Evolutionary conservation across 2,329 filamentous ascomycete species (phyloP).

Genomic region (Paracoccidioides lutzii): DNA sequence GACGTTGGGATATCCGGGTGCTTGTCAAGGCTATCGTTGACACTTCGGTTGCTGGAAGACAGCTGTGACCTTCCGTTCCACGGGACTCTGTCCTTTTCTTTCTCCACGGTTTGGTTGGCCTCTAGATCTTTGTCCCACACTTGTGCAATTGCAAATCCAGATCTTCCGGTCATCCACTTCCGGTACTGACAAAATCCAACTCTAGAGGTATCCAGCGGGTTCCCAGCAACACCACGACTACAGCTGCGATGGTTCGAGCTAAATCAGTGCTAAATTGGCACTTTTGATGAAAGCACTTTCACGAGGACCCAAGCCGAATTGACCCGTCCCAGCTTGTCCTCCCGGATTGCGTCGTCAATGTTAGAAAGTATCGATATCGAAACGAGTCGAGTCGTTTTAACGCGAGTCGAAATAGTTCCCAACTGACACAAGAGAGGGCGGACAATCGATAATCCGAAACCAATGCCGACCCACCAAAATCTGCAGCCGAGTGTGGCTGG

Average conservation of each 20-base stretch:
- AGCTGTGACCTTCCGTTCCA: not conserved
- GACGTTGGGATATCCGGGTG: no score
- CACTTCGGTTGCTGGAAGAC: not conserved
- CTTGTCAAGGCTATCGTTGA: not conserved
- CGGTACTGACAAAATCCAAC: not conserved
- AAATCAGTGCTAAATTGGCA: not conserved
- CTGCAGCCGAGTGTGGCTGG: not conserved
- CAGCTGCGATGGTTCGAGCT: not conserved
- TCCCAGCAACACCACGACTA: not conserved
- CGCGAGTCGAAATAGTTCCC: not conserved
- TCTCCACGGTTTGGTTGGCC: not conserved
- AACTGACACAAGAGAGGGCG: not conserved
- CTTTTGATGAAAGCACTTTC: not conserved
- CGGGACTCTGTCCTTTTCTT: not conserved
- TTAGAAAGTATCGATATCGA: not conserved
- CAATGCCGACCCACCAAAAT: not conserved
- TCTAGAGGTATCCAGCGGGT: not conserved
- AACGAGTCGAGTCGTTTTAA: not conserved
- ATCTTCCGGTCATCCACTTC: not conserved
- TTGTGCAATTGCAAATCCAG: not conserved
- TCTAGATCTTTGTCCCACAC: not conserved
- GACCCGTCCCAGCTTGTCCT: not conserved
- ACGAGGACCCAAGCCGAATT: not conserved
- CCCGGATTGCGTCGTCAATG: not conserved
- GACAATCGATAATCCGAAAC: not conserved